Evolutionary conservation across 495 filamentous ascomycete genomes (phyloP), one percentile per base, ranked within the genome.

Genomic region (Penicillium manginii): DNA sequence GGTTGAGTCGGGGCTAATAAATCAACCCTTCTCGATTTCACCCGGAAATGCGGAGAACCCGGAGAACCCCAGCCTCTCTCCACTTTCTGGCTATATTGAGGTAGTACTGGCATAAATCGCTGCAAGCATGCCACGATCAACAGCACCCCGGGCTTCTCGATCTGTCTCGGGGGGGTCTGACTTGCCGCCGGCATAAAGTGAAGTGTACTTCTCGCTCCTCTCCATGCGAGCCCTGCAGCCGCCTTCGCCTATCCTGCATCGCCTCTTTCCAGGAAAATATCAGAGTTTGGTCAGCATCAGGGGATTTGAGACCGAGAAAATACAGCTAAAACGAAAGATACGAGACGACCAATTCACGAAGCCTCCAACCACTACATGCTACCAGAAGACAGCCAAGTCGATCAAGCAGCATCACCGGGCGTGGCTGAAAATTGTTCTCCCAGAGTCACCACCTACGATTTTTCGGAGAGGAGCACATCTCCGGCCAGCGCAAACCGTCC

Each of bases 191-290:
- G 58, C 61, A 71, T 52, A 73, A 70, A 29, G 69, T 75, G n/a
- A 69, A 71, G 23, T 72, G 72, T 40, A 68, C 50, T 10, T 69
- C 71, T 33, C 68, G 71, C 10, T 48, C 32, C 1, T 63, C 57
- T 8, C 72, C 72, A 12, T 75, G 72, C 50, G 65, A 65, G 21
- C 66, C 73, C 52, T 73, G 72, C 35, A 37, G 58, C 5, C 64
- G 69, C 18, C 71, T 75, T 63, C 68, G 68, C 43, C 63, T 73
- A 26, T 67, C 63, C 39, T 75, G 72, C 53, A 62, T 70, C 32
- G 65, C 63, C 39, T 75, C 71, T 2, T 75, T 75, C 40, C 69
- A 75, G 12, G 68, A 62, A 33, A 75, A 75, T 47, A 61, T 75
- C 37, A 55, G 66, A 17, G 63, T 70, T 19, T 66, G 63, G 57